These are phyloP conservation scores for Pyrenochaeta sp. DNA, from an alignment of 2,329 filamentous ascomycete species.

Conservation along the genomic window DNA sequence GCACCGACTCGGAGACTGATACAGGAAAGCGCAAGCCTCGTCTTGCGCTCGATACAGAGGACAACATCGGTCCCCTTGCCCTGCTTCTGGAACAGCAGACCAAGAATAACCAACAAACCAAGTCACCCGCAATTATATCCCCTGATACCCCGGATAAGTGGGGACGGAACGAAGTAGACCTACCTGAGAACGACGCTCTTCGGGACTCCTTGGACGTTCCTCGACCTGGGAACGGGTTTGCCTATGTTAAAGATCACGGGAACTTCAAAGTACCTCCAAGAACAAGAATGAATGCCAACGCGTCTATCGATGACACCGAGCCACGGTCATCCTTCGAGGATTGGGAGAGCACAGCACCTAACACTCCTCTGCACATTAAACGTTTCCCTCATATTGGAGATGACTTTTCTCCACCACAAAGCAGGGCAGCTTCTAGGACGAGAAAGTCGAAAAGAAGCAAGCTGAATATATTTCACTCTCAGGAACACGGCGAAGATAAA, in stretches of 20 bases:
- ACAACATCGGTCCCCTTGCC: constrained; percentile 57
- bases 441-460: constrained; percentile 48
- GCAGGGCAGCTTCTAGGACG: constrained; percentile 38
- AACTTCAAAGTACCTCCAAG: constrained; percentile 31
- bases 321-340: constrained; percentile 49
- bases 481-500: constrained; percentile 44
- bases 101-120: constrained; percentile 41
- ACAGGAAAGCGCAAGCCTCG: constrained; percentile 59
- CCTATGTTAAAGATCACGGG: constrained; percentile 20
- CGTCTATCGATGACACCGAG: constrained; percentile 38
- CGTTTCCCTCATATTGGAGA: constrained; percentile 42
- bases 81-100: constrained; percentile 55
- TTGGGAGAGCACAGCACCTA: constrained; percentile 48
- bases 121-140: constrained; percentile 49
- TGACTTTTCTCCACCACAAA: constrained; percentile 47
- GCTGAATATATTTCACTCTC: constrained; percentile 52
- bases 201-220: constrained; percentile 37
- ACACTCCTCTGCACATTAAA: constrained; percentile 42
- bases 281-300: constrained; percentile 18
- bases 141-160: constrained; percentile 54
- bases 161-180: constrained; percentile 36
- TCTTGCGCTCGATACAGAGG: constrained; percentile 54
- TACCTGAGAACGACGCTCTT: constrained; percentile 16
- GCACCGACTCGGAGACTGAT: constrained; percentile 54
- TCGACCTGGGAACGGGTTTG: constrained; percentile 25